phyloP scores from a whole-genome alignment of 2,329 filamentous ascomycete species.

The Aspergillus flavus region DNA sequence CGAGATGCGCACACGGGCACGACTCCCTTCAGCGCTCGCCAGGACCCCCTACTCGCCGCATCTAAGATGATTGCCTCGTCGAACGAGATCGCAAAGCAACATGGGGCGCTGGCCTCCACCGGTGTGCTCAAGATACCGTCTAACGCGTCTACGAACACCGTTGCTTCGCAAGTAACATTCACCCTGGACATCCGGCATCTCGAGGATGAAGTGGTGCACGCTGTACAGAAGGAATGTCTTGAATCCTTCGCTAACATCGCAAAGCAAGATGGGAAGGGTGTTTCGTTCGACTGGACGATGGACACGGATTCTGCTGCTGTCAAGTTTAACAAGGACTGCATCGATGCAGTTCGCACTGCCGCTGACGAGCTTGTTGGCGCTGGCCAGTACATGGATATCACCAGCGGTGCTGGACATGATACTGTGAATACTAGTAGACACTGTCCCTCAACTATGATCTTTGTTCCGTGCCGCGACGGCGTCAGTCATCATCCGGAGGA shows the following conservation, averaged over 20 bases:
- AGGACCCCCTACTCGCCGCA: slow-evolving; percentile 66
- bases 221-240: slow-evolving; percentile 58
- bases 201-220: slow-evolving; percentile 56
- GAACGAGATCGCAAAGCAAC: slow-evolving; percentile 60
- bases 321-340: slow-evolving; percentile 64
- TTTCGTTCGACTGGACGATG: slow-evolving; percentile 56
- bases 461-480: slow-evolving; percentile 61
- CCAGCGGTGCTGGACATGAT: slow-evolving; percentile 62
- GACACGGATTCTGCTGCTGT: slow-evolving; percentile 62
- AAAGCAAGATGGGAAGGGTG: slow-evolving; percentile 53
- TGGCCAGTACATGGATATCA: slow-evolving; percentile 51
- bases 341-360: slow-evolving; percentile 60
- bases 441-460: slow-evolving; percentile 65
- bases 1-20: slow-evolving; percentile 71
- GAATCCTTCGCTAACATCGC: slow-evolving; percentile 60
- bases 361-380: slow-evolving; percentile 58
- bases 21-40: slow-evolving; percentile 63
- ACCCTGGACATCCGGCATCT: slow-evolving; percentile 66
- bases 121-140: slow-evolving; percentile 65
- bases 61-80: slow-evolving; percentile 65
- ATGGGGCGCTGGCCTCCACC: slow-evolving; percentile 64
- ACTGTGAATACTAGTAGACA: slow-evolving; percentile 58
- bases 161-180: slow-evolving; percentile 65
- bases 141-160: slow-evolving; percentile 66
- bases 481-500: slow-evolving; percentile 62